Evolutionary conservation across 2,329 filamentous ascomycete species (phyloP).

Genomic region (Amesomyces nigricolor): DNA sequence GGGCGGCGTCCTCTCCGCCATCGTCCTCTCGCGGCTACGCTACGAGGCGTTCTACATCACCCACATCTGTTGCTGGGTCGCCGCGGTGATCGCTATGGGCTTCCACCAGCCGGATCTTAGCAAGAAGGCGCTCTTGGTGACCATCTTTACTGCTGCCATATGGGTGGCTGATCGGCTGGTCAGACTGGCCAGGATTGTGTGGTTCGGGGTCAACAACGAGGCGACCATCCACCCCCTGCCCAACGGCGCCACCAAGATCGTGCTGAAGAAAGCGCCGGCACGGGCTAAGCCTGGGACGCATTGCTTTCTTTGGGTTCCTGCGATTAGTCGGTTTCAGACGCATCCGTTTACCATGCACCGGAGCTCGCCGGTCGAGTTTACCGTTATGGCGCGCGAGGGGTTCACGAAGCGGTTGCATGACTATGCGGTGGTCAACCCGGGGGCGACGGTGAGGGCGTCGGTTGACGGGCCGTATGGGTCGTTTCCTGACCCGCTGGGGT

Average conservation of each 20-base stretch:
- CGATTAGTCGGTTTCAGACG: constrained; percentile 50
- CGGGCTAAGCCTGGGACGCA: constrained; percentile 51
- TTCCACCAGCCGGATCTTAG: constrained; percentile 47
- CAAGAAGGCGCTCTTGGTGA: constrained; percentile 39
- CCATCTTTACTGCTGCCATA: constrained; percentile 39
- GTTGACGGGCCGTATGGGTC: constrained; percentile 57
- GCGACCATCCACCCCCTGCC: constrained; percentile 50
- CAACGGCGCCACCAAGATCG: constrained; percentile 50
- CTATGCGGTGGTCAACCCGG: constrained; percentile 46
- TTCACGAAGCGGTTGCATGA: constrained; percentile 53
- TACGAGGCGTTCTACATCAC: constrained; percentile 54
- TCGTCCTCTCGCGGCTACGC: constrained; percentile 41
- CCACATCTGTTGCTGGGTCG: constrained; percentile 45
- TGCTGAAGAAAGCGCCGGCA: constrained; percentile 44
- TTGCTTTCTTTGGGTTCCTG: constrained; percentile 59
- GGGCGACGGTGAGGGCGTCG: constrained; percentile 44
- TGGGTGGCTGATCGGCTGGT: constrained; percentile 49
- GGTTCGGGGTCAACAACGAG: constrained; percentile 45
- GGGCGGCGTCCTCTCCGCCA: constrained; percentile 38
- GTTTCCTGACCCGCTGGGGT: constrained; percentile 45
- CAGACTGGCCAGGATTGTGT: constrained; percentile 39
- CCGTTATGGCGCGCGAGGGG: constrained; percentile 52
- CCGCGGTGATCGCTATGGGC: constrained; percentile 43
- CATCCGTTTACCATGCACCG: constrained; percentile 60
- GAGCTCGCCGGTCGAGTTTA: constrained; percentile 50